Percentiles rank a stretch among this genome's conserved stretches.
These are phyloP conservation scores for Nicotiana paniculata DNA, from an alignment of 257 asterid species.

Conservation along the genomic window DNA sequence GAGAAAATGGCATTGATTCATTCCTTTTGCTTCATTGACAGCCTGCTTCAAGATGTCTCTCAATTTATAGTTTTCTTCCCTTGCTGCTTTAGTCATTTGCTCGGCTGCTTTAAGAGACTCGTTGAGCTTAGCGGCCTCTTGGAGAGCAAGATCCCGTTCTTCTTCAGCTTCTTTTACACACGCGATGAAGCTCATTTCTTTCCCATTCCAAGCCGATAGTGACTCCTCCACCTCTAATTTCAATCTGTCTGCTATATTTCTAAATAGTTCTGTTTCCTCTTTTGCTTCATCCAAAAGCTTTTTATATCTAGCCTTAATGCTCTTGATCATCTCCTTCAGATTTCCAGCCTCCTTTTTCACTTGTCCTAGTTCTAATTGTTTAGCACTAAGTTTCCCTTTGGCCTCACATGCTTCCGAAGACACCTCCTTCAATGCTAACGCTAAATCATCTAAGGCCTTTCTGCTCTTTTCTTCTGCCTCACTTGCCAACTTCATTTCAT, in stretches of 20 bases:
- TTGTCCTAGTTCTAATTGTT: no score
- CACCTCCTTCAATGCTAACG: conserved; percentile 63
- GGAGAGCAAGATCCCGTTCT: conserved; percentile 43
- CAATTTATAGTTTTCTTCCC: conserved; percentile 50
- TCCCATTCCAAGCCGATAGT: conserved; percentile 68
- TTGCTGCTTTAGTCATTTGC: conserved; percentile 34
- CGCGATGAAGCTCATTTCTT: conserved; percentile 62
- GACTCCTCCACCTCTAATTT: conserved; percentile 34
- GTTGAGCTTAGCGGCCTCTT: conserved; percentile 25
- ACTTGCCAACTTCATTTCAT: conserved; percentile 41
- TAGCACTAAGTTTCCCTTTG: conserved; percentile 29
- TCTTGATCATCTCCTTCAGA: conserved; percentile 30
- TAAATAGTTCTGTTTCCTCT: conserved; percentile 42
- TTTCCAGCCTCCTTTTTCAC: conserved; percentile 28
- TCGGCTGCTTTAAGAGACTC: conserved; percentile 46
- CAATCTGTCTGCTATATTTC: conserved; percentile 36
- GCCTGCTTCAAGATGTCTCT: conserved; percentile 79
- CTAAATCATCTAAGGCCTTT: conserved; percentile 87
- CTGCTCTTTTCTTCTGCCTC: conserved; percentile 65
- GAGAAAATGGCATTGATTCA: conserved; percentile 47
- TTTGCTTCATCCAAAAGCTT: conserved; percentile 33
- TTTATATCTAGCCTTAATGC: conserved; percentile 25
- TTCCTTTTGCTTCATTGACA: conserved; percentile 64
- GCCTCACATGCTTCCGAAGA: conserved; percentile 53
- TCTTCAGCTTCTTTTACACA: conserved; percentile 65